phyloP scores from a whole-genome alignment of 2,329 filamentous ascomycete genomes.

The Polytolypa hystricis region DNA sequence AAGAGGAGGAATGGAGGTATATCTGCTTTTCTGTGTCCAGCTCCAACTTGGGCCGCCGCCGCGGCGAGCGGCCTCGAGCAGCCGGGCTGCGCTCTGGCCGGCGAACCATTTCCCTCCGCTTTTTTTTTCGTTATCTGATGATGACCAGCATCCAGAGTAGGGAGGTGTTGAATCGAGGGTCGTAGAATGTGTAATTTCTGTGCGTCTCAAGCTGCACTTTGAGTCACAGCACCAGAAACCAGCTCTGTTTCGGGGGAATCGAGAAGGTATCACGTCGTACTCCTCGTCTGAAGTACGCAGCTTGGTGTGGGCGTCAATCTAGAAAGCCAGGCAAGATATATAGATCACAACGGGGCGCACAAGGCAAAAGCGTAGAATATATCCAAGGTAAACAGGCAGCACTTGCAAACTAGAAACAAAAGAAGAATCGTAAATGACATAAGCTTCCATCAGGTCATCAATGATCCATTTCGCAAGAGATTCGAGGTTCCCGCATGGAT shows the following conservation, averaged over 20 bases:
- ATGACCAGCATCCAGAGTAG: neutral
- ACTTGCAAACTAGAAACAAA: too few relatives aligned
- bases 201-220: too few relatives aligned
- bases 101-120: conserved; percentile 1
- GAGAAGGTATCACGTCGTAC: neutral
- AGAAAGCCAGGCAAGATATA: neutral
- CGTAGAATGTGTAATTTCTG: neutral
- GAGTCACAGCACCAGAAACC: neutral
- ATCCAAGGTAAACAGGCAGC: neutral
- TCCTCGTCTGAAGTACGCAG: neutral
- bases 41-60: conserved; percentile 5
- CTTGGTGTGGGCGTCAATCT: neutral
- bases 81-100: too few relatives aligned
- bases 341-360: neutral
- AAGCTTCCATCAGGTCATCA: too few relatives aligned
- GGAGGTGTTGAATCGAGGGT: neutral
- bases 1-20: conserved; percentile 13
- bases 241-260: neutral
- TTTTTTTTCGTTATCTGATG: neutral
- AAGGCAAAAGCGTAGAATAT: neutral
- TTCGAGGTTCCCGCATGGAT: too few relatives aligned
- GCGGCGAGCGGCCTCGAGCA: neutral
- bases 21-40: conserved; percentile 15
- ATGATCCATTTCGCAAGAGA: too few relatives aligned
- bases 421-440: too few relatives aligned